Percentiles rank a stretch among this genome's conserved stretches.
Conservation (phyloP, 2,329 filamentous ascomycete species). For the Reticulascus tulasneorum region DNA sequence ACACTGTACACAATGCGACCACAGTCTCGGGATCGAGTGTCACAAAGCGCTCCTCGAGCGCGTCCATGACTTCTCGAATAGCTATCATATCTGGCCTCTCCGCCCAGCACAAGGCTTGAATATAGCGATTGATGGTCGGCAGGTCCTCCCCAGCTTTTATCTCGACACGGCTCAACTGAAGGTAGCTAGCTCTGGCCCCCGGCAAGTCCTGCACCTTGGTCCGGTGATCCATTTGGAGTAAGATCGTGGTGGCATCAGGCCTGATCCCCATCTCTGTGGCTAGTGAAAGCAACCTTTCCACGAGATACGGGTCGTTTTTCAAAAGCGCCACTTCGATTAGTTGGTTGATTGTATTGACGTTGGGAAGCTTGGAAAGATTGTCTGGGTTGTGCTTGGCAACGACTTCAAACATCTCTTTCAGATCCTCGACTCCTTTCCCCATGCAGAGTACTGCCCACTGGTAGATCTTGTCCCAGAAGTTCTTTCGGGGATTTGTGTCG, state of each 20-base stretch:
- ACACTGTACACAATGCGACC: constrained; percentile 65
- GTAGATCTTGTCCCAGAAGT: constrained; percentile 68
- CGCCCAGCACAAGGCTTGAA: constrained; percentile 62
- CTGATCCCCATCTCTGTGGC: constrained; percentile 61
- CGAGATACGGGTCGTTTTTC: constrained; percentile 65
- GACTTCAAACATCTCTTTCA: constrained; percentile 67
- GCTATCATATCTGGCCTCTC: constrained; percentile 62
- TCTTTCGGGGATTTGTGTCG: constrained; percentile 43
- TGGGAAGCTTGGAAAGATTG: constrained; percentile 48
- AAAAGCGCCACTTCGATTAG: constrained; percentile 70
- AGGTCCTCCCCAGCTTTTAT: constrained; percentile 55
- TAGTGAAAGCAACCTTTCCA: constrained; percentile 68
- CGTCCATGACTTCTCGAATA: constrained; percentile 69
- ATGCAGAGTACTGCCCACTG: constrained; percentile 69
- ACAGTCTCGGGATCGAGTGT: constrained; percentile 72
- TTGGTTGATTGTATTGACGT: constrained; percentile 70
- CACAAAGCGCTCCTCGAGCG: constrained; percentile 66
- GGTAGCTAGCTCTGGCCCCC: constrained; percentile 64
- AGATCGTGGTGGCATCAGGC: constrained; percentile 65
- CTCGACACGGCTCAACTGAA: constrained; percentile 49
- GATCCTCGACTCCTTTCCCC: constrained; percentile 67
- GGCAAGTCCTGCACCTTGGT: constrained; percentile 69
- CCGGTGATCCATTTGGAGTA: constrained; percentile 72
- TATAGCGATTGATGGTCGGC: constrained; percentile 64
- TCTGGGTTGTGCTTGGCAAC: constrained; percentile 51